These are phyloP conservation scores for Fusarium sp. DNA, from an alignment of 2,329 filamentous ascomycete genomes.

Conservation along the genomic window DNA sequence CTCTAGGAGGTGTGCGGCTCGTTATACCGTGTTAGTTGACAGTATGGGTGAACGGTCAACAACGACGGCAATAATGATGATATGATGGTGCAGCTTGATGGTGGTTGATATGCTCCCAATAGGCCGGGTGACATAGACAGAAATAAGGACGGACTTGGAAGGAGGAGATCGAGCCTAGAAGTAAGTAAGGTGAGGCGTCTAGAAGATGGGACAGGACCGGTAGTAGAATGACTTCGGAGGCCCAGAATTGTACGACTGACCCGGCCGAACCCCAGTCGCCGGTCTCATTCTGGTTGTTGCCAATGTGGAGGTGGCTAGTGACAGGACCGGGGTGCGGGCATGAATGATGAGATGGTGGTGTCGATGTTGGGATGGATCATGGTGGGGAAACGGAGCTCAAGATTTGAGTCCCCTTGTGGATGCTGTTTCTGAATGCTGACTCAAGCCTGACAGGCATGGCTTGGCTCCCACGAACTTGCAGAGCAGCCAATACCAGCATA, in stretches of 20 bases:
- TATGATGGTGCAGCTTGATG: constrained; percentile 3
- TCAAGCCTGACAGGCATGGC: constrained; percentile 22
- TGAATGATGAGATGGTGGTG: constrained; percentile 44
- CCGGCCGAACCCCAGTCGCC: constrained; percentile 42
- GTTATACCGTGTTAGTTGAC: constrained; percentile 6
- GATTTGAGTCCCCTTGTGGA: constrained; percentile 35
- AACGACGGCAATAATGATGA: constrained; percentile 9
- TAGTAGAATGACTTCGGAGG: constrained; percentile 37
- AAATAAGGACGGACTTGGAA: constrained; percentile 32
- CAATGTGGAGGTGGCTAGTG: constrained; percentile 47
- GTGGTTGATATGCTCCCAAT: constrained; percentile 22
- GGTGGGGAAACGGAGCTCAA: constrained; percentile 41
- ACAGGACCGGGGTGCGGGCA: constrained; percentile 42
- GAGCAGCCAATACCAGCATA: constrained; percentile 12
- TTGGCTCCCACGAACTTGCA: constrained; percentile 13
- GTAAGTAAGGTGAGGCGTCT: constrained; percentile 40
- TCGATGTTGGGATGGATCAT: constrained; percentile 41
- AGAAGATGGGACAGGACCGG: constrained; percentile 36
- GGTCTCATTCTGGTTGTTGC: constrained; percentile 43
- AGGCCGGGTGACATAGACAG: constrained; percentile 26
- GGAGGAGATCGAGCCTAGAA: constrained; percentile 40
- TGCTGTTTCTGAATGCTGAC: constrained; percentile 34
- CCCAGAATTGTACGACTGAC: constrained; percentile 44
- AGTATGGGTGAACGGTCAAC: constrained; percentile 18
- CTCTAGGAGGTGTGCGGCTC: constrained; percentile 5